phyloP scores from a whole-genome alignment of 306 rosid genomes.

The Prunus dulcis region DNA sequence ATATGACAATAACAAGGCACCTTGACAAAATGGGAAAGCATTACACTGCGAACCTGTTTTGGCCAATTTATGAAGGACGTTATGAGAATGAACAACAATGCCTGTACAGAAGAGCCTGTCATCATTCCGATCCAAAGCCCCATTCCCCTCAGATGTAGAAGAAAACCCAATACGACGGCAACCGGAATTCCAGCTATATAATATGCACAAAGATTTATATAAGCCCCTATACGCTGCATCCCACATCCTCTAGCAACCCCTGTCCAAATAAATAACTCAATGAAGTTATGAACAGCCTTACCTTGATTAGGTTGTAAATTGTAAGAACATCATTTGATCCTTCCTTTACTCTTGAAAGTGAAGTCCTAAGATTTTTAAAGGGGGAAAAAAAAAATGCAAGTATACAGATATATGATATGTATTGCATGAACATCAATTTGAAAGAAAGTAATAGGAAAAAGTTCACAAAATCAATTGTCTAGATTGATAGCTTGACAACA shows the following conservation, averaged over 20 bases:
- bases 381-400: too few species aligned
- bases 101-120: slow-evolving; percentile 23
- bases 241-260: slow-evolving; percentile 51
- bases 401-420: too few species aligned
- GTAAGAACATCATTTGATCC: too few species aligned
- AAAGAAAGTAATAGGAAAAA: too few species aligned
- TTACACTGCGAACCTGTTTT: slow-evolving; percentile 25
- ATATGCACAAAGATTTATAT: slow-evolving; percentile 45
- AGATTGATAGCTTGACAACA: too few species aligned
- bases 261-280: neutral
- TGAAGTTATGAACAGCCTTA: too few species aligned
- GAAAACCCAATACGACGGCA: slow-evolving; percentile 30
- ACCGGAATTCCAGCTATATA: slow-evolving; percentile 44
- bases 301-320: too few species aligned
- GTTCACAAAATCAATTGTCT: too few species aligned
- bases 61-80: slow-evolving; percentile 43
- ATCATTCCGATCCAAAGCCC: slow-evolving; percentile 53
- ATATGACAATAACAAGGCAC: neutral
- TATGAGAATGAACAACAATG: slow-evolving; percentile 15
- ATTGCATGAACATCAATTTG: too few species aligned
- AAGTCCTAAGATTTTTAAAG: too few species aligned
- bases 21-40: neutral
- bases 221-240: slow-evolving; percentile 41
- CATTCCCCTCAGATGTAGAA: slow-evolving; percentile 23
- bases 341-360: too few species aligned